These are phyloP conservation scores for Rosa persica DNA, from an alignment of 306 rosid species.

Conservation along the genomic window DNA sequence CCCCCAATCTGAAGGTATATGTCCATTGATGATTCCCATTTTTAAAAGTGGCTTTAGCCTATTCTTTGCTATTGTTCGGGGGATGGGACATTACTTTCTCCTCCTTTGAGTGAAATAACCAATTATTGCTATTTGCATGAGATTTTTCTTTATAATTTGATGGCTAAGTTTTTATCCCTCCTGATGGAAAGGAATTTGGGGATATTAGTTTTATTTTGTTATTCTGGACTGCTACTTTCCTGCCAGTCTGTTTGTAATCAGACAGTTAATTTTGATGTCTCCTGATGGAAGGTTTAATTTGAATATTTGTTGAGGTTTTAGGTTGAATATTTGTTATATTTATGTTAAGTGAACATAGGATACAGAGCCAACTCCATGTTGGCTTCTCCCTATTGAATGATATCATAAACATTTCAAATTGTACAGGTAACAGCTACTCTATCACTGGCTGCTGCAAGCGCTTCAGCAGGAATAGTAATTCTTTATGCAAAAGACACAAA, in stretches of 20 bases:
- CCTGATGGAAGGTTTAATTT: not conserved
- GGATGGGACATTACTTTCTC: not conserved
- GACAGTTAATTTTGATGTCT: not conserved
- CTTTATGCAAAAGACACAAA: constrained; percentile 56
- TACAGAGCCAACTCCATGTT: not conserved
- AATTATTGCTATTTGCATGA: not conserved
- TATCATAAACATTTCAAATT: constrained; percentile 11
- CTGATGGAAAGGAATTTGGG: not conserved
- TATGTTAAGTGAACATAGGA: not conserved
- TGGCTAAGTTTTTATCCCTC: not conserved
- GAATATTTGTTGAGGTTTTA: not conserved
- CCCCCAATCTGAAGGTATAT: not conserved
- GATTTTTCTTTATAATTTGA: not conserved
- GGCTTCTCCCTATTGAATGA: not conserved
- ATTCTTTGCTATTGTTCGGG: not conserved
- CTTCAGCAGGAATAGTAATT: constrained; percentile 76
- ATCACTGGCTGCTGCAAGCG: constrained; percentile 90
- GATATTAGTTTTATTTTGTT: not conserved
- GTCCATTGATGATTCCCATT: not conserved
- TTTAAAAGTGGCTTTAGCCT: not conserved
- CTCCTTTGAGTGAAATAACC: not conserved
- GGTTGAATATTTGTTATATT: not conserved
- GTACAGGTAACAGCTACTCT: constrained; percentile 86
- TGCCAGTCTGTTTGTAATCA: not conserved
- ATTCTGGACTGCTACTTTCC: not conserved